Evolutionary conservation across 441 rosid genomes (phyloP), one percentile per base, ranked within the genome.

Genomic region (Francoa sonchifolia): DNA sequence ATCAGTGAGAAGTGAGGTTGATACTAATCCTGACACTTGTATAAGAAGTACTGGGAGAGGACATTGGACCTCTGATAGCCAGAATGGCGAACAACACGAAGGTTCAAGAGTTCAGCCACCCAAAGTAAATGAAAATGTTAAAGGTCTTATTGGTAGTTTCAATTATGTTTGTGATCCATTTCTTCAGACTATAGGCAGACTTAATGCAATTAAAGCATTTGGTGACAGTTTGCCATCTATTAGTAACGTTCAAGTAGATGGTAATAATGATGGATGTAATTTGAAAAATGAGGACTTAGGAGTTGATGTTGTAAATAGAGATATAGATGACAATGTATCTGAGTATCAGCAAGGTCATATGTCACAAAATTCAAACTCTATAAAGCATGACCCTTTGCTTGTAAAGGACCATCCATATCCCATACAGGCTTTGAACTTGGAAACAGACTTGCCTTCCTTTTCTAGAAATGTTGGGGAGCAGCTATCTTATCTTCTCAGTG

Each of bases 111-210:
- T 45, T 37, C 34, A 30, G 45, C 37, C 44, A 49, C 35, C 47
- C 13, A 19, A 52, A 36, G 39, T 19, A 8, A 48, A 51, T 25
- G 33, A 17, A 54, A 62, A 51, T 58, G 56, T 46, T 40, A 50
- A 44, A 29, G 55, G 32, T 37, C 27, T 25, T 48, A 18, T 50
- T 7, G 58, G 34, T 28, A 55, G 53, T 55, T 68, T 72, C 44
- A 50, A 40, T 51, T 50, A 75, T 47, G 39, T 54, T 32, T 46
- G 69, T 22, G 73, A 80, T 61, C 82, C 89, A 1, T 83, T 76
- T 62, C 76, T 81, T 48, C 55, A 54, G 67, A 69, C 73, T 31
- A 33, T 76, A 43, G 60, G 23, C 54, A 67, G 57, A 63, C 71
- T 76, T 39, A 50, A 61, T 49, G 63, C 57, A 55, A 62, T 26